Conservation (phyloP, 2,329 filamentous ascomycete genomes). For the Cryphonectria naterciae region DNA sequence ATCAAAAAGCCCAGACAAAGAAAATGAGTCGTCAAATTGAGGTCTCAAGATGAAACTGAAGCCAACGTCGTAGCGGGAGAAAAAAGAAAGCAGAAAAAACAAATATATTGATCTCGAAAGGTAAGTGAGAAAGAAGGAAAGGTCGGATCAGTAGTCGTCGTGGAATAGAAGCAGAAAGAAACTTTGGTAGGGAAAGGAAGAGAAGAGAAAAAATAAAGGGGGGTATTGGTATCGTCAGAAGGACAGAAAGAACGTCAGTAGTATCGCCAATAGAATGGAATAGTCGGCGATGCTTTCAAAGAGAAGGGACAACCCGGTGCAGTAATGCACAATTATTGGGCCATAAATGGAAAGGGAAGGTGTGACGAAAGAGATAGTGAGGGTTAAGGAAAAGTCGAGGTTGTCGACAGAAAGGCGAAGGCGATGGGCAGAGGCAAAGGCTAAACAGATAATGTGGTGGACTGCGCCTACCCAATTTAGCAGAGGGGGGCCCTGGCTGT, state of each 20-base stretch:
- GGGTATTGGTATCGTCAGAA: conserved; percentile 11
- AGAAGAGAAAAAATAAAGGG: not conserved
- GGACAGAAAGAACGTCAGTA: conserved; percentile 18
- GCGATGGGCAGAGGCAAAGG: conserved; percentile 22
- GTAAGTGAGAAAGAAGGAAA: not conserved
- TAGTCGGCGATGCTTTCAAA: conserved; percentile 11
- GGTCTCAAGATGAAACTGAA: not conserved
- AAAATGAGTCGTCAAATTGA: not conserved
- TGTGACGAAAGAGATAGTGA: conserved; percentile 10
- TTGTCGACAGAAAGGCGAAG: not conserved
- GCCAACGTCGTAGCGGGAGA: not conserved
- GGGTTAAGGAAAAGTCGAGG: conserved; percentile 10
- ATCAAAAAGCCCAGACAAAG: not conserved
- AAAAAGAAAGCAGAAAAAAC: not conserved
- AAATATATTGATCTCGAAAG: not conserved
- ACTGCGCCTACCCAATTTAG: conserved; percentile 25
- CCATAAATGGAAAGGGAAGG: conserved; percentile 26
- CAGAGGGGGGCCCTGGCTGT: conserved; percentile 3
- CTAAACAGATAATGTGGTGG: not conserved
- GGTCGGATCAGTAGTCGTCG: not conserved
- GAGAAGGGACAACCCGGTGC: conserved; percentile 6
- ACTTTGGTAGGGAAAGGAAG: not conserved
- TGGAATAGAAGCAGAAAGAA: not conserved
- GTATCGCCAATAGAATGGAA: conserved; percentile 9
- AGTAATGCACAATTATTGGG: conserved; percentile 10